These are phyloP conservation scores for Trypanosoma brucei DNA, from an alignment of 208 protist genomes.

Conservation along the genomic window DNA sequence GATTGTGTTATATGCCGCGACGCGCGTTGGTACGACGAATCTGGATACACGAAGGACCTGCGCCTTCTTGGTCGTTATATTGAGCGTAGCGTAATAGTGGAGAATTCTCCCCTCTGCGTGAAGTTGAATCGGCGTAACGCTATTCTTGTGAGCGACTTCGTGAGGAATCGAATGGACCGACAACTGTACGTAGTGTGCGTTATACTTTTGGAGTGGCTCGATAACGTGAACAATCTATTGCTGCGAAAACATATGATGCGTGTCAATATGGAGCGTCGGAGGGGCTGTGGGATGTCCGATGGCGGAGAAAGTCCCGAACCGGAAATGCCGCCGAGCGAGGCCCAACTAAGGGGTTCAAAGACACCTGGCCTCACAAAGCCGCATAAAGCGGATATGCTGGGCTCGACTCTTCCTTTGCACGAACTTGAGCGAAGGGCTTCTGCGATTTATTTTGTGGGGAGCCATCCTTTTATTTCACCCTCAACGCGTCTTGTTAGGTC, in stretches of 20 bases:
- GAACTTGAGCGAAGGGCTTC: constrained; percentile 22
- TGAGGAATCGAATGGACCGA: constrained; percentile 57
- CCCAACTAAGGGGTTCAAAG: not conserved
- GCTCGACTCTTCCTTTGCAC: not conserved
- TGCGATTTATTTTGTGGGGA: constrained; percentile 39
- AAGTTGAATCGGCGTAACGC: constrained; percentile 70
- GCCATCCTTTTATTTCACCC: constrained; percentile 46
- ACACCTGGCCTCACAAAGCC: not conserved
- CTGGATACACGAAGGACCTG: constrained; percentile 83
- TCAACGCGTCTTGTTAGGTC: constrained; percentile 57
- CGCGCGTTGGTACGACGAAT: constrained; percentile 79
- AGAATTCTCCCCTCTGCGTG: constrained; percentile 87
- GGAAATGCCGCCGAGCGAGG: no score
- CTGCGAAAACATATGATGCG: constrained; percentile 3
- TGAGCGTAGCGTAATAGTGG: constrained; percentile 79
- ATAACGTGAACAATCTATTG: constrained; percentile 24
- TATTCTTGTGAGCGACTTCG: constrained; percentile 85
- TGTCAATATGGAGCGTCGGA: not conserved
- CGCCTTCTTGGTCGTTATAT: constrained; percentile 67
- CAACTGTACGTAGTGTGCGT: constrained; percentile 67
- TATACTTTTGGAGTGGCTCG: constrained; percentile 67
- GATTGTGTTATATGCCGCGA: constrained; percentile 84
- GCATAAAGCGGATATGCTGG: not conserved
- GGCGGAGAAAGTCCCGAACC: constrained; percentile 27
- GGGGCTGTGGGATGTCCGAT: constrained; percentile 6